Conservation (phyloP, 1,284 basidiomycete genomes). For the Sparassis latifolia region DNA sequence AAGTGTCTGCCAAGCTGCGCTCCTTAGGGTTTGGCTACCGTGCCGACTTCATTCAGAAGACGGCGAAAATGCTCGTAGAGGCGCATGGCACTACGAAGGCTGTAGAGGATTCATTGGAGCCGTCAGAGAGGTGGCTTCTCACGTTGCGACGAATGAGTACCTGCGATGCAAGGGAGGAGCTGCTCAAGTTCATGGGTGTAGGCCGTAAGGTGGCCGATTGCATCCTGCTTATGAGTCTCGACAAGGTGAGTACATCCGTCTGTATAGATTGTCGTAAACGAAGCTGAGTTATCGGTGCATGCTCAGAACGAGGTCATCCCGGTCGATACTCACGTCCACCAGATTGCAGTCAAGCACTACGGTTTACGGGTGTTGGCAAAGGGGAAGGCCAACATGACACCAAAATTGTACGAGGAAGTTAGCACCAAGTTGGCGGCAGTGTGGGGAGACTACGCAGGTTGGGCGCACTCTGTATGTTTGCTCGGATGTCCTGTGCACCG, state of each 20-base stretch:
- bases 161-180: conserved; percentile 58
- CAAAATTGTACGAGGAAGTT: conserved; percentile 74
- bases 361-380: conserved; percentile 49
- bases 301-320: conserved; percentile 75
- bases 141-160: conserved; percentile 51
- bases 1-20: conserved; percentile 67
- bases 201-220: conserved; percentile 97
- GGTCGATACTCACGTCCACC: conserved; percentile 88
- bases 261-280: neutral
- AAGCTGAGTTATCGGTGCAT: neutral
- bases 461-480: conserved; percentile 78
- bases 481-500: neutral
- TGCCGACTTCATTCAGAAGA: conserved; percentile 83
- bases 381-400: conserved; percentile 56
- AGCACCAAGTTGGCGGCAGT: conserved; percentile 54
- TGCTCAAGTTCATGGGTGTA: conserved; percentile 84
- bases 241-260: conserved; percentile 55
- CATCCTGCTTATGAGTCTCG: conserved; percentile 89
- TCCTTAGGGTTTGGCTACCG: conserved; percentile 93
- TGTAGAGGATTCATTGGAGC: conserved; percentile 28
- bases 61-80: conserved; percentile 74
- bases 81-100: conserved; percentile 30
- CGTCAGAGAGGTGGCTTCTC: conserved; percentile 54
- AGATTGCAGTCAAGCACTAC: conserved; percentile 84
- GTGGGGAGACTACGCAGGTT: conserved; percentile 87